Evolutionary conservation across 73 alveolate genomes (phyloP).

Genomic region (Tetrahymena malaccensis): DNA sequence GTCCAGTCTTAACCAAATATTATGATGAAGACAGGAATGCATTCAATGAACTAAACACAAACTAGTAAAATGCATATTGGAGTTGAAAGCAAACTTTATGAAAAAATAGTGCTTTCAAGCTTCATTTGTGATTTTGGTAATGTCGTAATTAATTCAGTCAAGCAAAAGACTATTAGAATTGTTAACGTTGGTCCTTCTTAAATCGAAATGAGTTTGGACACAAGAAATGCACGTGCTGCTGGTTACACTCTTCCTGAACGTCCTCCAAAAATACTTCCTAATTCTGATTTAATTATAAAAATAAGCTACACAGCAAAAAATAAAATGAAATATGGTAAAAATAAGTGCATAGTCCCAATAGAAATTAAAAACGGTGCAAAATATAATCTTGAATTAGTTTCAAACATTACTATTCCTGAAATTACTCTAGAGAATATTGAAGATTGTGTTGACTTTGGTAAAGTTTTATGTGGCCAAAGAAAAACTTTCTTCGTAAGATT

Average conservation of each 20-base stretch:
- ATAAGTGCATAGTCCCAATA: conserved; percentile 76
- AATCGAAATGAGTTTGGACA: conserved; percentile 60
- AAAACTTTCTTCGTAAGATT: conserved; percentile 87
- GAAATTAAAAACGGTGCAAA: conserved; percentile 92
- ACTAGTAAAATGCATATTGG: background rate
- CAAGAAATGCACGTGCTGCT: conserved; percentile 45
- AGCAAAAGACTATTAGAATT: conserved; percentile 55
- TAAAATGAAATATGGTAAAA: conserved; percentile 90
- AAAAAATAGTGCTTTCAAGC: conserved; percentile 41
- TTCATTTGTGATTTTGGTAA: conserved; percentile 83
- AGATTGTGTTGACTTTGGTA: conserved; percentile 94
- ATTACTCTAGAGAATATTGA: conserved; percentile 18
- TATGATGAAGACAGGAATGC: background rate
- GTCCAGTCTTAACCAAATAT: background rate
- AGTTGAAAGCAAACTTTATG: conserved; percentile 20
- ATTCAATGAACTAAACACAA: conserved; percentile 3
- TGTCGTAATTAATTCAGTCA: conserved; percentile 68
- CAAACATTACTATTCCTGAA: conserved; percentile 91
- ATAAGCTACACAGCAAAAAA: conserved; percentile 71
- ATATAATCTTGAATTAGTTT: conserved; percentile 80
- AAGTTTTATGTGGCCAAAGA: conserved; percentile 90
- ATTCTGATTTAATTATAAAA: conserved; percentile 45
- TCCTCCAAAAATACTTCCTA: conserved; percentile 56
- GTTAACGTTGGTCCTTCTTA: conserved; percentile 62
- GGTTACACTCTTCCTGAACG: conserved; percentile 82